Evolutionary conservation across 139 green algal genomes (phyloP), one percentile per base, ranked within the genome.

Genomic region (Coelastrella sp.): DNA sequence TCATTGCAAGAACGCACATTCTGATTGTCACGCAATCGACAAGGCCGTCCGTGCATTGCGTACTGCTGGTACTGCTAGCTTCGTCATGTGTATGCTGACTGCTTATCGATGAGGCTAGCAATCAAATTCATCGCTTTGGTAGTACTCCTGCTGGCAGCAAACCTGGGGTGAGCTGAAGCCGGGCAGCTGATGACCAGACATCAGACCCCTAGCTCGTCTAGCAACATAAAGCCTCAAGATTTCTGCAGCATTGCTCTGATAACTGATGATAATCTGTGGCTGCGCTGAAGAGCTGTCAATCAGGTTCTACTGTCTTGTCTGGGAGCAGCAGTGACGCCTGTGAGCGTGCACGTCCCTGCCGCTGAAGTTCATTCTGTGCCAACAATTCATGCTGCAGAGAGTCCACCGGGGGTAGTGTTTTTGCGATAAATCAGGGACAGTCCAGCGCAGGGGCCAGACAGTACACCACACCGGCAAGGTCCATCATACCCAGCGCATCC

Each of bases 401-500:
- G 3, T 49, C 35, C 35, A 49, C 35, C 35, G 35, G 35, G 35
- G 25, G 75, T 8, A 19, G n/a, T 15, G 4, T 58, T 61, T 76
- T 76, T 10, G 68, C 68, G 24, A 19, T 19, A 27, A 10, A 24
- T 76, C 19, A 24, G 68, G 15, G 24, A 24, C 68, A 76, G 8
- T 27, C 24, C 19, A 19, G 68, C 3, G 15, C 10, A 25, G 17
- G 7, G 24, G 68, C 7, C 68, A 76, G 17, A 24, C 56, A 61
- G 35, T 85, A 85, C 58, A 63, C 25, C 79, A 85, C 79, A 8
- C 57, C 57, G 49, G 79, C 79, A 8, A 63, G 19, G 20, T 63
- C 57, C 61, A 63, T 27, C 57, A 24, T 85, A n/a, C 79, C 61
- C 19, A 85, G 79, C 20, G 58, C 79, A 12, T 85, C 81, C 58